A percentile compares a stretch with the other conserved stretches of the same genome.
phyloP scores from a whole-genome alignment of 805 yeast species.

The Pichia pseudocactophila region DNA sequence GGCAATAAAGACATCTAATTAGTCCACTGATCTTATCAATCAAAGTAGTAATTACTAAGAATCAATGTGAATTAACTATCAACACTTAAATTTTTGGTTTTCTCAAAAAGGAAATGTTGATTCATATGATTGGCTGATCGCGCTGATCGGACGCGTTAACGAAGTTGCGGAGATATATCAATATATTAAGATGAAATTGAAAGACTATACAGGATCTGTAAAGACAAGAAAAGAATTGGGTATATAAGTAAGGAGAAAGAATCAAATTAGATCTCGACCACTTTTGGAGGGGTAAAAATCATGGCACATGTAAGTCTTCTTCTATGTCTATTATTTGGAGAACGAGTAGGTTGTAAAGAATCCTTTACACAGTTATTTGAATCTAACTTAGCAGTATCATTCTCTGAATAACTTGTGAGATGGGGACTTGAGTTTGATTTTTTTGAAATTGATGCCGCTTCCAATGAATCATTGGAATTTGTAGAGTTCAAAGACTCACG shows the following conservation, averaged over 20 bases:
- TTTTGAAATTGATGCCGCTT: neutral
- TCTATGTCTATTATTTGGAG: constrained; percentile 26
- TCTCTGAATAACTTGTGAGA: neutral
- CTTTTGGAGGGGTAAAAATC: constrained; percentile 33
- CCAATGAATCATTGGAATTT: neutral
- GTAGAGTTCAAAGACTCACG: neutral
- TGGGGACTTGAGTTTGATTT: constrained; percentile 1
- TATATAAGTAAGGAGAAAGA: neutral
- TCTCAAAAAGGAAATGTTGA: neutral
- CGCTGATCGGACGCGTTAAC: too few species aligned
- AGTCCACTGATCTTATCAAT: neutral
- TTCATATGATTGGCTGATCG: neutral
- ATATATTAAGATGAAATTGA: too few species aligned
- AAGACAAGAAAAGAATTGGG: neutral
- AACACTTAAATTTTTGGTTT: neutral
- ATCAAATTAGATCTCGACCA: constrained; percentile 19
- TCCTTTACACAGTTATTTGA: too few species aligned
- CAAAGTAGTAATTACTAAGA: too few species aligned
- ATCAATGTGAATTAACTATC: too few species aligned
- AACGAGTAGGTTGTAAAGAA: neutral
- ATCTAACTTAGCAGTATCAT: neutral
- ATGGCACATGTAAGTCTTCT: constrained; percentile 40
- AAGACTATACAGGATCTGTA: neutral
- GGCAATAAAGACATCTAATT: constrained; percentile 31
- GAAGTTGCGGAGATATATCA: too few species aligned